Conservation (phyloP, 2,329 filamentous ascomycete species). For the Phialophora chinensis region DNA sequence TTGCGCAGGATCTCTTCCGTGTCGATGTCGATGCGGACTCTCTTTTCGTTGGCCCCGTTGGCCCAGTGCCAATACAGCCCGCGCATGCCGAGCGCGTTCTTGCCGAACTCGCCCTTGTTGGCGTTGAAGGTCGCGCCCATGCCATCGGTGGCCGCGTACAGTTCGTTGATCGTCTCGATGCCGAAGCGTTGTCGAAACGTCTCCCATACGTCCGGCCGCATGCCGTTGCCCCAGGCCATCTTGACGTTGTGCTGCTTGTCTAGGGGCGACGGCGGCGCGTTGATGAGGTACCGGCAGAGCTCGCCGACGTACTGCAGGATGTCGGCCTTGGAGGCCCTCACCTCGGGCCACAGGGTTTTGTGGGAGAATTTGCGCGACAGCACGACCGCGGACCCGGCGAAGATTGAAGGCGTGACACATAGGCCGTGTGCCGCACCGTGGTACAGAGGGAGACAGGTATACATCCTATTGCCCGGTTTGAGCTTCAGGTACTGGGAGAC, state of each 20-base stretch:
- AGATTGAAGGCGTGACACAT: conserved; percentile 55
- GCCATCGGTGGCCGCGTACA: conserved; percentile 79
- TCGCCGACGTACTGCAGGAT: conserved; percentile 64
- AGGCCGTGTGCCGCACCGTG: conserved; percentile 71
- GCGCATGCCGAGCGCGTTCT: conserved; percentile 72
- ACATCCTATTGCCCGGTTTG: conserved; percentile 64
- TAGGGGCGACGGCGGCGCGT: conserved; percentile 51
- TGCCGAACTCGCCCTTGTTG: conserved; percentile 66
- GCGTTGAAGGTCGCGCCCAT: conserved; percentile 67
- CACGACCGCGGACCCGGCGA: conserved; percentile 56
- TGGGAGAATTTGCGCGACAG: conserved; percentile 46
- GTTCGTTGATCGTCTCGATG: conserved; percentile 66
- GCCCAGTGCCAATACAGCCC: conserved; percentile 64
- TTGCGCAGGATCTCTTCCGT: conserved; percentile 71
- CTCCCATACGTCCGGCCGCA: conserved; percentile 58
- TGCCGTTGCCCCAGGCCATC: conserved; percentile 55
- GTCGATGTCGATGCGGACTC: conserved; percentile 71
- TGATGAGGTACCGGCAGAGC: conserved; percentile 56
- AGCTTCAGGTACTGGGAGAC: conserved; percentile 44
- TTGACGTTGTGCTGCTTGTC: conserved; percentile 54
- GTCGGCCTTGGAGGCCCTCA: conserved; percentile 53
- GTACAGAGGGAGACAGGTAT: conserved; percentile 78
- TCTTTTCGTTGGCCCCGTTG: conserved; percentile 63
- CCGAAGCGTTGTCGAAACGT: conserved; percentile 49
- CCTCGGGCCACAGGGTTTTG: conserved; percentile 40